phyloP scores from a whole-genome alignment of 305 asterid genomes.

The Solanum hybrid region DNA sequence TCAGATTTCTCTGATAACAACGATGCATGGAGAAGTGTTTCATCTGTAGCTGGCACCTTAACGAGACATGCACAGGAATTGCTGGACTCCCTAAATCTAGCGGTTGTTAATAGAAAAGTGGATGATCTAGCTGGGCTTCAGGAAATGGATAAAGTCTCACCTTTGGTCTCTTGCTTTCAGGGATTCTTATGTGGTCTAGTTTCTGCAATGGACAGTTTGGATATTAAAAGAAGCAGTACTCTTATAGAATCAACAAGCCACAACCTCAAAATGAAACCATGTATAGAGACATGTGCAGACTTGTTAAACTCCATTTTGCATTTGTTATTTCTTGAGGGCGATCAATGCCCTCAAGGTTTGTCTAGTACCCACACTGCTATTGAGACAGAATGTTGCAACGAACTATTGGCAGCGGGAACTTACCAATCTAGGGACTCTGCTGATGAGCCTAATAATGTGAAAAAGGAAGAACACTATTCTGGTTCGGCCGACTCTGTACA shows the following conservation, averaged over 20 bases:
- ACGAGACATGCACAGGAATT: slow-evolving; percentile 33
- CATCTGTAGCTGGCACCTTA: slow-evolving; percentile 36
- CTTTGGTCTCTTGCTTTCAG: slow-evolving; percentile 52
- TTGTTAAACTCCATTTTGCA: slow-evolving; percentile 26
- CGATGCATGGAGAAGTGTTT: slow-evolving; percentile 34
- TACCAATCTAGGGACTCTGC: slow-evolving; percentile 1
- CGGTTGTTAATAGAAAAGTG: slow-evolving; percentile 17
- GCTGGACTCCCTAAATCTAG: slow-evolving; percentile 21
- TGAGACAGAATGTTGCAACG: neutral
- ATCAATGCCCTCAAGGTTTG: slow-evolving; percentile 7
- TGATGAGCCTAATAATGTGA: slow-evolving; percentile 16
- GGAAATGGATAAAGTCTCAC: slow-evolving; percentile 42
- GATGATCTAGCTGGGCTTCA: slow-evolving; percentile 24
- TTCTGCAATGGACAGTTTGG: slow-evolving; percentile 30
- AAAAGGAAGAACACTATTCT: slow-evolving; percentile 18
- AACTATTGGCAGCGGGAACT: neutral
- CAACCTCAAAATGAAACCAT: slow-evolving; percentile 31
- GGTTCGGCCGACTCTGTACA: slow-evolving; percentile 6
- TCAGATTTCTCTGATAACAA: slow-evolving; percentile 16
- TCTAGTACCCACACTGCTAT: neutral
- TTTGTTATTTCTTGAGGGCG: slow-evolving; percentile 46
- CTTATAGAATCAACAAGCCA: slow-evolving; percentile 24
- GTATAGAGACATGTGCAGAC: slow-evolving; percentile 34
- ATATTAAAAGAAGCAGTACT: slow-evolving; percentile 19
- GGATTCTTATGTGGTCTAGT: slow-evolving; percentile 72